Base-by-base conservation (phyloP, 2,329 filamentous ascomycete genomes). In the Botryotinia narcissicola region DNA sequence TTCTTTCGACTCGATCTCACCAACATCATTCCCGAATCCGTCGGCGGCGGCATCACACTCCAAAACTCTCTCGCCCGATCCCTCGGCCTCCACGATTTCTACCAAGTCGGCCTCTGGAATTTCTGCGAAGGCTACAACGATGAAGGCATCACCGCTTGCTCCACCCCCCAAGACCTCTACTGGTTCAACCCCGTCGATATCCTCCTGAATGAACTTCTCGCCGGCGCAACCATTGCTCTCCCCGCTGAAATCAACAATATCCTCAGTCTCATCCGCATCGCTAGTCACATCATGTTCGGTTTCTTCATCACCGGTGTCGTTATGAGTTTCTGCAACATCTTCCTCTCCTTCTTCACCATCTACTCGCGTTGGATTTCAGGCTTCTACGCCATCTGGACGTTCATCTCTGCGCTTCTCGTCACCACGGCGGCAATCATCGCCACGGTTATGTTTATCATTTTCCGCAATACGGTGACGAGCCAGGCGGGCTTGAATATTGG, bases 121-220 rank as follows among this genome's bases (percentile, higher is more conserved):
- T 97, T 92, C 82, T 98, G 95, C 82, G 93, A 97, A 82, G 95
- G 95, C 32, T 97, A 95, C 82, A 85, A 89, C 73, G 86, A 88
- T 78, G 86, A 91, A 78, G 93, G 93, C 54, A 90, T 96, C 75
- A 95, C 93, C 0, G 84, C 84, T 75, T 98, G 95, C 83, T 94
- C 92, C 12, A 83, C 84, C 9, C 92, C 94, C 0, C 79, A 89
- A 78, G 85, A 86, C 12, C 85, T 95, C 73, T 98, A 93, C 84
- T 97, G 93, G 91, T 98, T 98, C 84, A 94, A 98, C 81, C 95
- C 95, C 0, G 91, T 97, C 60, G 85, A 91, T 73, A 93, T 98
- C 77, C 84, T 98, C 66, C 85, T 94, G 75, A 89, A 88, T 78
- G 92, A 97, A 83, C 86, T 98, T 42, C 87, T 98, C 16, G 84